Evolutionary conservation across 257 asterid species (phyloP).

Genomic region (Solanum chaucha): DNA sequence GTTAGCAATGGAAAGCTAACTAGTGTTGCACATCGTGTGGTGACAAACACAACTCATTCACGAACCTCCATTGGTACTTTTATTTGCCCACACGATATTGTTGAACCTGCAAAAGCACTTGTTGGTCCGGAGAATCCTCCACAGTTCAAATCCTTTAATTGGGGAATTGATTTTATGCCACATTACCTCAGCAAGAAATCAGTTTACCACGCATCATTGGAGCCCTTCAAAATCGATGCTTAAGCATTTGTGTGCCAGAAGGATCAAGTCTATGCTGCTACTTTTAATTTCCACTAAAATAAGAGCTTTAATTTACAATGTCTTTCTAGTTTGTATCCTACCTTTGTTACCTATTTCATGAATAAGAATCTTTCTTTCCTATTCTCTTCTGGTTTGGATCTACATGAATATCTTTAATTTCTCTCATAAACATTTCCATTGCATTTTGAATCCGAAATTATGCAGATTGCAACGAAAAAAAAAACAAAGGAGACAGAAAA

Average conservation of each 20-base stretch:
- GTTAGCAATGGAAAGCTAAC: neutral
- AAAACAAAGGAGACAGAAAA: no score
- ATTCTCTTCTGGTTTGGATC: neutral
- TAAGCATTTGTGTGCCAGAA: neutral
- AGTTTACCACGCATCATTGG: neutral
- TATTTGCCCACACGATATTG: neutral
- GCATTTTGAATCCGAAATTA: neutral
- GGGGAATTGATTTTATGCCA: neutral
- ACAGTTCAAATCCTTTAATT: neutral
- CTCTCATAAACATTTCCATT: neutral
- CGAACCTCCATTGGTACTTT: neutral
- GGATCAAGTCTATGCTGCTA: neutral
- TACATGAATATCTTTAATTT: neutral
- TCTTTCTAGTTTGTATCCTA: neutral
- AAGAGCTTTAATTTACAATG: neutral
- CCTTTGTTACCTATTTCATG: neutral
- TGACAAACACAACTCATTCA: neutral
- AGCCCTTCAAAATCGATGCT: neutral
- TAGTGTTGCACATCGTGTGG: slow-evolving; percentile 1
- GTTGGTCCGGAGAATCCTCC: neutral
- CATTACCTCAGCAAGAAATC: neutral
- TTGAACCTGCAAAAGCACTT: neutral
- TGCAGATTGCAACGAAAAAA: neutral
- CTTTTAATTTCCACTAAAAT: neutral
- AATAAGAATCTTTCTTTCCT: neutral